Conservation (phyloP, 345 rosid genomes). For the Balakata baccata region DNA sequence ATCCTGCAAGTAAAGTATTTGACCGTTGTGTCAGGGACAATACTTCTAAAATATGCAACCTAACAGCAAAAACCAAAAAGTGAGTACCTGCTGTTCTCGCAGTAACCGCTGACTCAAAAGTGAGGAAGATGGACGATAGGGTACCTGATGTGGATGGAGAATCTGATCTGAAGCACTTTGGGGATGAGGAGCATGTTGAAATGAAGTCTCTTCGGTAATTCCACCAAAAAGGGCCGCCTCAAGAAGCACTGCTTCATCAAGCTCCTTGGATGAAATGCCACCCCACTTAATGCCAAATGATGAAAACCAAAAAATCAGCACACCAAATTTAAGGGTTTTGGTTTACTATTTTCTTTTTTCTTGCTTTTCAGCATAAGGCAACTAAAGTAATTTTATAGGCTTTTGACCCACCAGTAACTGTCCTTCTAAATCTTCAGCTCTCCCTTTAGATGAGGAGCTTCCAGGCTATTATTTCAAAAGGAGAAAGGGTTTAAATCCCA, state of each 20-base stretch:
- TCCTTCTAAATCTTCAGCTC: constrained; percentile 24
- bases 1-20: constrained; percentile 33
- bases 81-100: constrained; percentile 40
- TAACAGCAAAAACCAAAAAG: background rate
- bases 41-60: constrained; percentile 8
- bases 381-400: constrained; percentile 2
- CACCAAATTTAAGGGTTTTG: background rate
- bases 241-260: constrained; percentile 58
- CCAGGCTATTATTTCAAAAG: constrained; percentile 29
- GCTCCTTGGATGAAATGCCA: constrained; percentile 60
- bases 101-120: constrained; percentile 23
- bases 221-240: constrained; percentile 58
- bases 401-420: constrained; percentile 31
- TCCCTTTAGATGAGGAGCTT: constrained; percentile 40
- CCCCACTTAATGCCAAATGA: constrained; percentile 48
- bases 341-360: background rate
- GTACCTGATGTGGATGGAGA: constrained; percentile 17
- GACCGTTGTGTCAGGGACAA: constrained; percentile 7
- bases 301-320: constrained; percentile 6
- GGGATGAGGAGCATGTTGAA: constrained; percentile 13
- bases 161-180: constrained; percentile 18
- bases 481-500: background rate
- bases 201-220: constrained; percentile 33
- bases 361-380: constrained; percentile 9
- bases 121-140: constrained; percentile 28